These are phyloP conservation scores for Waitea zeae DNA, from an alignment of 1,284 basidiomycete genomes.

Conservation along the genomic window DNA sequence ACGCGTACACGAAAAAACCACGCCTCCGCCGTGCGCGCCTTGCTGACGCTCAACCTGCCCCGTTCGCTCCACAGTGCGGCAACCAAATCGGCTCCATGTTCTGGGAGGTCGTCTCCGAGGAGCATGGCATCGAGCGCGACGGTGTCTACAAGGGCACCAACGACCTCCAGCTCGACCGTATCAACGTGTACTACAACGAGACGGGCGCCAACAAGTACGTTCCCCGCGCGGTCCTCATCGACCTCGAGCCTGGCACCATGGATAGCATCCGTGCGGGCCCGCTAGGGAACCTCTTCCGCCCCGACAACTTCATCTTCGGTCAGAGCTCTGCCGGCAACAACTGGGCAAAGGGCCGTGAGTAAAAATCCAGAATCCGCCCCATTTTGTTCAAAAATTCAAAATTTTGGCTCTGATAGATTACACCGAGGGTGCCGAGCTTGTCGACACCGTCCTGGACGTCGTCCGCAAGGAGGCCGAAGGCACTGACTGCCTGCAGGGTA, in stretches of 20 bases:
- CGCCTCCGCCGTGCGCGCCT: constrained; percentile 9
- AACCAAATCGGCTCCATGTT: constrained; percentile 99
- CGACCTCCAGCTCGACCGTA: constrained; percentile 94
- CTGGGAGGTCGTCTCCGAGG: constrained; percentile 96
- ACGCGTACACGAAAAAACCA: constrained; percentile 3
- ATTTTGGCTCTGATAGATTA: constrained; percentile 38
- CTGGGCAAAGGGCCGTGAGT: constrained; percentile 88
- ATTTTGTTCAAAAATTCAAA: constrained; percentile 1
- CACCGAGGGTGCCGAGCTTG: constrained; percentile 91
- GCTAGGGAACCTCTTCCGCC: constrained; percentile 78
- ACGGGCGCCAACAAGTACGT: constrained; percentile 88
- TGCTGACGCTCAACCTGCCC: constrained; percentile 2
- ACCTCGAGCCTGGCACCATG: constrained; percentile 96
- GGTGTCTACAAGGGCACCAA: constrained; percentile 88
- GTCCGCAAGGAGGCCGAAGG: constrained; percentile 82
- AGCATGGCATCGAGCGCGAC: constrained; percentile 90
- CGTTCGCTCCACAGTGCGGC: constrained; percentile 51
- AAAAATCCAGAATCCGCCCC: too few species aligned
- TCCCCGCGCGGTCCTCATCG: constrained; percentile 87
- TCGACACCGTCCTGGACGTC: constrained; percentile 84
- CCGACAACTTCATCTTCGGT: constrained; percentile 90
- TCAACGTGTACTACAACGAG: constrained; percentile 93
- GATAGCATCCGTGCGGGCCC: constrained; percentile 82
- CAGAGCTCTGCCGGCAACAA: constrained; percentile 91
- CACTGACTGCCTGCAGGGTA: constrained; percentile 85